Conservation (phyloP, 1,284 basidiomycete species). For the Puccinia hordei region DNA sequence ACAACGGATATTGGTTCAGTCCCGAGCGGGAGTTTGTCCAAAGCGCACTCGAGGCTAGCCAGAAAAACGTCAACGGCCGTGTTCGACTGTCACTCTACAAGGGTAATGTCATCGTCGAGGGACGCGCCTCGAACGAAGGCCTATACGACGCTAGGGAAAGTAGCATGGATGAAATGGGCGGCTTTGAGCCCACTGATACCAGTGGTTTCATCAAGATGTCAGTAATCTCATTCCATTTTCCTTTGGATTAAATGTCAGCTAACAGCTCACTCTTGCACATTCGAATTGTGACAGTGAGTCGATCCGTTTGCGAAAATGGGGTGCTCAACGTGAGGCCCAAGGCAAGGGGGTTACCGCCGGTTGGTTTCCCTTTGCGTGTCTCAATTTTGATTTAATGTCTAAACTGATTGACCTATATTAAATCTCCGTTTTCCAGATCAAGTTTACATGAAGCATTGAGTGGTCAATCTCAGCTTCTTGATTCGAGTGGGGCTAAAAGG, state of each 20-base stretch:
- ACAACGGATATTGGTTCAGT: slow-evolving; percentile 88
- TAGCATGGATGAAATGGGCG: slow-evolving; percentile 99
- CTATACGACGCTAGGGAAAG: slow-evolving; percentile 94
- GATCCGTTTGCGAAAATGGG: slow-evolving; percentile 48
- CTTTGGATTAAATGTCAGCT: not conserved
- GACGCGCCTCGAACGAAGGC: slow-evolving; percentile 85
- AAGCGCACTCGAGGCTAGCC: slow-evolving; percentile 82
- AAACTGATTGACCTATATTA: not conserved
- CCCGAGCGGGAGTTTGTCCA: slow-evolving; percentile 95
- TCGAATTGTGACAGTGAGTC: slow-evolving; percentile 39
- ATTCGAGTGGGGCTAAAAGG: no score
- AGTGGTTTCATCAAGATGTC: slow-evolving; percentile 55
- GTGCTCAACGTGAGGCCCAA: slow-evolving; percentile 45
- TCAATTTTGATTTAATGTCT: not conserved
- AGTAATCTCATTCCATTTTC: not conserved
- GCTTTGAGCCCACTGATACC: slow-evolving; percentile 90
- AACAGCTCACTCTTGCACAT: not conserved
- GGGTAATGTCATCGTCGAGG: slow-evolving; percentile 92
- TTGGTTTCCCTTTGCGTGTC: not conserved
- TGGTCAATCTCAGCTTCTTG: not conserved
- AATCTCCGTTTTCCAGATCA: slow-evolving; percentile 3
- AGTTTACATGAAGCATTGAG: slow-evolving; percentile 40
- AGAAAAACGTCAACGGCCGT: slow-evolving; percentile 91
- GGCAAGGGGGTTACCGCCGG: slow-evolving; percentile 42
- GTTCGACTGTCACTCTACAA: slow-evolving; percentile 92